phyloP scores from a whole-genome alignment of 352 stramenopile species.

The Globisporangium emineosum region DNA sequence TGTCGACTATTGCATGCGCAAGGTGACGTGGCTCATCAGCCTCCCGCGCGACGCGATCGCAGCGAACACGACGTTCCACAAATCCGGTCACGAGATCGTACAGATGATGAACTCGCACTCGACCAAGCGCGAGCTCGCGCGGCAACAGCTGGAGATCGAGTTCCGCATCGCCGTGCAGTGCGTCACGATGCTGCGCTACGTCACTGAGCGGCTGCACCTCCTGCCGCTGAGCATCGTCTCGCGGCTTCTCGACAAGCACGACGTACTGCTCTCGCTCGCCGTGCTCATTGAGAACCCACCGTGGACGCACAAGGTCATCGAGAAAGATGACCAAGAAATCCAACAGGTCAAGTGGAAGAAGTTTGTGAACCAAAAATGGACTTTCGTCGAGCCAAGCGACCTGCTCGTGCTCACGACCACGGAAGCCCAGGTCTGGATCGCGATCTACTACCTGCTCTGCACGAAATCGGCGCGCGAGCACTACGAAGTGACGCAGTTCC shows the following conservation, averaged over 20 bases:
- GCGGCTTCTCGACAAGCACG: conserved; percentile 95
- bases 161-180: conserved; percentile 84
- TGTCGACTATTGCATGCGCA: conserved; percentile 92
- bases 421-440: conserved; percentile 94
- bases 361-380: conserved; percentile 92
- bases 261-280: conserved; percentile 91
- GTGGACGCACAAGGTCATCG: conserved; percentile 87
- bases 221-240: conserved; percentile 87
- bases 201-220: conserved; percentile 87
- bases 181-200: conserved; percentile 87
- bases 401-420: conserved; percentile 91
- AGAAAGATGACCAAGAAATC: conserved; percentile 10
- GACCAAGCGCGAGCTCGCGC: conserved; percentile 52
- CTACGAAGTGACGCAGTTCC: conserved; percentile 94
- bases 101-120: conserved; percentile 60
- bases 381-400: conserved; percentile 75
- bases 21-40: conserved; percentile 82
- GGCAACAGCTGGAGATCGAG: conserved; percentile 83
- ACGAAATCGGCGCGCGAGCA: conserved; percentile 90
- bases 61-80: conserved; percentile 66
- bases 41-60: conserved; percentile 58
- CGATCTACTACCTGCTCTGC: conserved; percentile 93
- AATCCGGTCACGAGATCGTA: conserved; percentile 62
- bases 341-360: conserved; percentile 86
- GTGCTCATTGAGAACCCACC: conserved; percentile 94